These are phyloP conservation scores for Apodospora peruviana DNA, from an alignment of 495 filamentous ascomycete genomes.

Conservation along the genomic window DNA sequence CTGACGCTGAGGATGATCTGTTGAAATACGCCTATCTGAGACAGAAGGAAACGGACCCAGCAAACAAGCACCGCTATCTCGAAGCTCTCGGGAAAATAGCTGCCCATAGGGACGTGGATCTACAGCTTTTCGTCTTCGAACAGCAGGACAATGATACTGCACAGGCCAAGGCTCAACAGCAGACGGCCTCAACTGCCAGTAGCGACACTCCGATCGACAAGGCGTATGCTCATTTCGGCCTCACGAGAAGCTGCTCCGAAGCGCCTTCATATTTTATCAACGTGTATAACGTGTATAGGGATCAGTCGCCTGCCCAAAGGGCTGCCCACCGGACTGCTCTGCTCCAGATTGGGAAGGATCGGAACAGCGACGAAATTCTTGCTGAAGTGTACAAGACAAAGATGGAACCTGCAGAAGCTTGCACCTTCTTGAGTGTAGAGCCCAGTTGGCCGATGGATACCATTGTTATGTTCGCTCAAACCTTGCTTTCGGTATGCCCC, in stretches of 20 bases:
- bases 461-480: slow-evolving; percentile 15
- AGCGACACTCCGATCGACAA: neutral
- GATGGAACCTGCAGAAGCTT: slow-evolving; percentile 19
- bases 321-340: slow-evolving; percentile 13
- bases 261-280: slow-evolving; percentile 7
- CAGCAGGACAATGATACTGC: slow-evolving; percentile 5
- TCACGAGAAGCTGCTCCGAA: slow-evolving; percentile 6
- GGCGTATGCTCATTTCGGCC: slow-evolving; percentile 18
- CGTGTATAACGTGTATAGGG: slow-evolving; percentile 15
- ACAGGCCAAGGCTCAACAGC: neutral
- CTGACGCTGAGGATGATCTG: slow-evolving; percentile 13
- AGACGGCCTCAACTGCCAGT: neutral
- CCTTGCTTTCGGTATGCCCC: no score
- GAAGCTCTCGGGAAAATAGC: slow-evolving; percentile 17
- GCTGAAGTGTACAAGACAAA: slow-evolving; percentile 5
- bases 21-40: slow-evolving; percentile 23
- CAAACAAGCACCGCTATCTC: slow-evolving; percentile 9
- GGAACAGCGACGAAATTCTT: slow-evolving; percentile 9
- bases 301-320: slow-evolving; percentile 18
- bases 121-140: slow-evolving; percentile 20
- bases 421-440: slow-evolving; percentile 6
- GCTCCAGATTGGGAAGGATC: slow-evolving; percentile 20
- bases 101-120: slow-evolving; percentile 7
- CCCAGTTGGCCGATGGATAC: slow-evolving; percentile 14
- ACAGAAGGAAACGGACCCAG: slow-evolving; percentile 16